Conservation (phyloP, 192 early-diverging fungal genomes). For the Coemansia sp. region DNA sequence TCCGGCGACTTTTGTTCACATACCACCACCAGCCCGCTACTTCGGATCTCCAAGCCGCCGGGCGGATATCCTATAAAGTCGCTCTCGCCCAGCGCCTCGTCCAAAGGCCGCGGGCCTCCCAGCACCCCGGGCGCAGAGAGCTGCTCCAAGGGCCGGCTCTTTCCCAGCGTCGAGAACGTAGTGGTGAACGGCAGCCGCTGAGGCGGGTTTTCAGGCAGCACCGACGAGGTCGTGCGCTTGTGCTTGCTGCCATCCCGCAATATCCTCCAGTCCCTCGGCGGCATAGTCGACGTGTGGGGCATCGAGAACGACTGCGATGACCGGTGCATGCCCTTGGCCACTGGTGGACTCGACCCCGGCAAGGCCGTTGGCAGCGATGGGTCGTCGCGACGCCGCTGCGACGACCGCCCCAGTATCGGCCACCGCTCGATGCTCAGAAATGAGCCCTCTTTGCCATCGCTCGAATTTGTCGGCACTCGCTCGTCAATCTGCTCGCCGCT, state of each 20-base stretch:
- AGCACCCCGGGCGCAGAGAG: background rate
- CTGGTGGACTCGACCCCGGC: background rate
- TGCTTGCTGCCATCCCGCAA: constrained; percentile 26
- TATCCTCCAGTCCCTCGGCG: constrained; percentile 31
- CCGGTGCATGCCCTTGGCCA: constrained; percentile 7
- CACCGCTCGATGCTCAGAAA: constrained; percentile 38
- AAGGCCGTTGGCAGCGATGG: background rate
- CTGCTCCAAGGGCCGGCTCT: background rate
- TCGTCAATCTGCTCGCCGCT: constrained; percentile 8
- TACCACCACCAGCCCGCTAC: constrained; percentile 27
- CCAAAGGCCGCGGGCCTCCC: background rate
- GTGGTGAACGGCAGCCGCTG: constrained; percentile 20
- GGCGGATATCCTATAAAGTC: constrained; percentile 50
- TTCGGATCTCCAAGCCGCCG: constrained; percentile 36
- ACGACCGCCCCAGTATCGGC: constrained; percentile 30
- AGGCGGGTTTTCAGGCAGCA: constrained; percentile 19
- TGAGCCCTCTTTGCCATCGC: constrained; percentile 15
- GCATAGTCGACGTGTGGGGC: constrained; percentile 6
- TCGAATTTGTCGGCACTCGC: background rate
- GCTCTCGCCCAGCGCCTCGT: background rate
- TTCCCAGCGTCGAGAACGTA: constrained; percentile 10
- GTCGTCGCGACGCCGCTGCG: constrained; percentile 30
- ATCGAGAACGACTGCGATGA: constrained; percentile 46
- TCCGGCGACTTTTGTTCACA: constrained; percentile 51
- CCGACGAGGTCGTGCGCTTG: constrained; percentile 44